A percentile compares a stretch with the other conserved stretches of the same genome.
Conservation (phyloP, 164 flowering plant genomes). For the Umbellularia californica region DNA sequence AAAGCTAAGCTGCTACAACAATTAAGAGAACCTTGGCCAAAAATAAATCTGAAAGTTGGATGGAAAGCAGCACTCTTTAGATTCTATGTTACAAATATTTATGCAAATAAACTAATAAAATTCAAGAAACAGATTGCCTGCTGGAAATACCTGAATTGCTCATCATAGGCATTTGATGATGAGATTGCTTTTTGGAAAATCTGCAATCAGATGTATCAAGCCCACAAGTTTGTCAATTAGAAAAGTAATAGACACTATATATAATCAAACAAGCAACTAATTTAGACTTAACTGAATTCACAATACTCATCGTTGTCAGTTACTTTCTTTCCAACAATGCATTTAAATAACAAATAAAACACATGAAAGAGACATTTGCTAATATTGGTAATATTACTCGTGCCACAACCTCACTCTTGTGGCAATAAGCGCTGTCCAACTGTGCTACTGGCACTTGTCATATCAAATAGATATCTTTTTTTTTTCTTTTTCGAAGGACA, state of each 20-base stretch:
- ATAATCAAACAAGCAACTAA: too few relatives aligned
- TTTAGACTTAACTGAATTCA: not conserved
- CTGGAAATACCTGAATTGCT: constrained; percentile 68
- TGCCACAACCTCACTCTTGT: too few relatives aligned
- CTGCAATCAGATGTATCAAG: constrained; percentile 38
- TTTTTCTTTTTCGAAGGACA: too few relatives aligned
- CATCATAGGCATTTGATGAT: constrained; percentile 89
- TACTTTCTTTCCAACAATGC: not conserved
- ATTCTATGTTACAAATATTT: not conserved
- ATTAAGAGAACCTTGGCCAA: not conserved
- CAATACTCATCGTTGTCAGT: not conserved
- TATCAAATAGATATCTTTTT: too few relatives aligned
- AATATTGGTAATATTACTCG: too few relatives aligned
- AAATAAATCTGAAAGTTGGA: not conserved
- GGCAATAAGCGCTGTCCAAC: too few relatives aligned
- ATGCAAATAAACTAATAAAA: not conserved
- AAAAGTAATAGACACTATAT: not conserved
- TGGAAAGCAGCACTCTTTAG: not conserved
- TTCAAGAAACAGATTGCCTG: not conserved
- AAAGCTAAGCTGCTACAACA: not conserved
- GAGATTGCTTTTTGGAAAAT: constrained; percentile 99
- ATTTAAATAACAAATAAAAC: too few relatives aligned
- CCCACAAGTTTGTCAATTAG: not conserved
- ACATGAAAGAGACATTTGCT: too few relatives aligned
- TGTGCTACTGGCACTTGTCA: too few relatives aligned